These are phyloP conservation scores for Ustilago curta DNA, from an alignment of 1,284 basidiomycete genomes.

Conservation along the genomic window DNA sequence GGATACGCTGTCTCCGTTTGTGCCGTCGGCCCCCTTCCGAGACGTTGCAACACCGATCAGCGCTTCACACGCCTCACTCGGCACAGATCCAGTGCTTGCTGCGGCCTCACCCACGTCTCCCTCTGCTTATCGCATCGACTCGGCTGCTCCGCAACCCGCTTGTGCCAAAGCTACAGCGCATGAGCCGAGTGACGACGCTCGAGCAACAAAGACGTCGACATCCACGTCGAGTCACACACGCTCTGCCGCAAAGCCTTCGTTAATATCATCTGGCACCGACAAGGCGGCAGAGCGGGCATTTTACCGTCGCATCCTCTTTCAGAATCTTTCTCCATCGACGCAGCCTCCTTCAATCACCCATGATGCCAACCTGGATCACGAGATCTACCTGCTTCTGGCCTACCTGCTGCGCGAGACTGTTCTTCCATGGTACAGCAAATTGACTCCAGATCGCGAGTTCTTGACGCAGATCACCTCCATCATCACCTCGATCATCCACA, in stretches of 20 bases:
- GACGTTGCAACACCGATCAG: constrained; percentile 30
- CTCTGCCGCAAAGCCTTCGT: constrained; percentile 1
- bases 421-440: constrained; percentile 56
- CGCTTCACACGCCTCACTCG: constrained; percentile 41
- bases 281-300: constrained; percentile 31
- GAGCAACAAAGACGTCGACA: not conserved
- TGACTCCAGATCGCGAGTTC: constrained; percentile 56
- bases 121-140: constrained; percentile 19
- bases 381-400: constrained; percentile 48
- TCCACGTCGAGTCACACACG: not conserved
- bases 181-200: not conserved
- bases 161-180: not conserved
- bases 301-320: constrained; percentile 50
- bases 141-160: not conserved
- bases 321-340: constrained; percentile 20
- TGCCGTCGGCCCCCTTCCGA: constrained; percentile 26
- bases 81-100: constrained; percentile 32
- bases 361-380: constrained; percentile 45
- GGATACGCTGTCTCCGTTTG: constrained; percentile 20
- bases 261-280: constrained; percentile 7
- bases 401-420: constrained; percentile 52
- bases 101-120: constrained; percentile 37
- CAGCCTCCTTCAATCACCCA: constrained; percentile 30
- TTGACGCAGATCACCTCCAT: constrained; percentile 42
- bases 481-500: constrained; percentile 30